phyloP scores from a whole-genome alignment of 2,329 filamentous ascomycete species.

The Ramichloridium luteum region DNA sequence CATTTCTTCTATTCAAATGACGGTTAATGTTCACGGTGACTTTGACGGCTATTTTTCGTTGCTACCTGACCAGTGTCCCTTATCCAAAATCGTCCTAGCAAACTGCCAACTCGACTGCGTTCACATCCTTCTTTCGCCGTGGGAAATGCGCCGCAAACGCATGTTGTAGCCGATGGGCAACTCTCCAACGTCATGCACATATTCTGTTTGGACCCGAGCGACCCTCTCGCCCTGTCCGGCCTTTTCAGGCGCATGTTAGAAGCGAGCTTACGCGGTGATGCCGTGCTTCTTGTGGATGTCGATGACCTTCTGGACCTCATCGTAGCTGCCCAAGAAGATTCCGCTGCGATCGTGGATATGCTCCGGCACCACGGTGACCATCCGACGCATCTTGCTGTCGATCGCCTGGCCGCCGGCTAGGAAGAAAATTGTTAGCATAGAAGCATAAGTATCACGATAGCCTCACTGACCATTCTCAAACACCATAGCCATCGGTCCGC shows the following conservation, averaged over 20 bases:
- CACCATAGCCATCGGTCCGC: conserved; percentile 95
- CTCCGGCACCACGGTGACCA: conserved; percentile 80
- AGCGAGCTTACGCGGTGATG: conserved; percentile 14
- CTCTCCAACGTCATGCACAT: conserved; percentile 1
- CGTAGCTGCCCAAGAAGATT: conserved; percentile 89
- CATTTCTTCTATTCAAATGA: no score
- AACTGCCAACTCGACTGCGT: no score
- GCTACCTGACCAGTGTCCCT: no score
- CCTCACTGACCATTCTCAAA: conserved; percentile 83
- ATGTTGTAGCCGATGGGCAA: no score
- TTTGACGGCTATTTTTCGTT: no score
- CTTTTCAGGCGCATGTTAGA: no score
- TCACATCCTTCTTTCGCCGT: no score
- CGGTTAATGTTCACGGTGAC: no score
- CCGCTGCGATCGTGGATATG: conserved; percentile 91
- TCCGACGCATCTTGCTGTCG: conserved; percentile 78
- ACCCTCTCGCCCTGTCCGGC: no score
- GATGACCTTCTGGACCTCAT: conserved; percentile 94
- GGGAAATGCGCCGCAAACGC: no score
- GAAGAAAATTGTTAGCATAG: conserved; percentile 13
- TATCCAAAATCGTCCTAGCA: no score
- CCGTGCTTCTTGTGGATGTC: conserved; percentile 54
- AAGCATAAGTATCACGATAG: not conserved
- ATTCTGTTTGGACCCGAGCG: no score
- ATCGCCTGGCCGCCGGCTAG: conserved; percentile 82